Conservation (phyloP, 1,284 basidiomycete genomes). For the Fomitopsis pinicola region DNA sequence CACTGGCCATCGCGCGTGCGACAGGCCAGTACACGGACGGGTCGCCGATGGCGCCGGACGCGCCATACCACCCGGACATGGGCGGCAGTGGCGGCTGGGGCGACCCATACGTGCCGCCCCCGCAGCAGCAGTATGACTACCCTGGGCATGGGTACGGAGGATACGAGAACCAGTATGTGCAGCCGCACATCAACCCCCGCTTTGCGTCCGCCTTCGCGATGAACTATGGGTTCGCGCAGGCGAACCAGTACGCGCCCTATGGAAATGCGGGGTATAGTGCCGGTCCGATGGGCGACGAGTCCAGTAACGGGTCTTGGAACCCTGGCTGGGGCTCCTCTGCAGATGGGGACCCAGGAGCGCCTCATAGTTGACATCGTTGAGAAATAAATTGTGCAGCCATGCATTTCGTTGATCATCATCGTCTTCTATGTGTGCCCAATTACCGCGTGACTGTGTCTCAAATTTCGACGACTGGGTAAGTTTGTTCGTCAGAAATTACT, state of each 20-base stretch:
- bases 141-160: constrained; percentile 5
- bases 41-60: constrained; percentile 10
- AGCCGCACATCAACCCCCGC: constrained; percentile 80
- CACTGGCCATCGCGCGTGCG: constrained; percentile 42
- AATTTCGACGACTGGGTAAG: too few species aligned
- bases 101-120: constrained; percentile 14
- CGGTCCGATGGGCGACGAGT: background rate
- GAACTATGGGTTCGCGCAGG: constrained; percentile 24
- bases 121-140: constrained; percentile 16
- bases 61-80: constrained; percentile 10
- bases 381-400: background rate
- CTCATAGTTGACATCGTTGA: background rate
- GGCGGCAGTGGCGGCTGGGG: constrained; percentile 16
- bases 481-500: too few species aligned
- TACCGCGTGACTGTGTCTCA: background rate
- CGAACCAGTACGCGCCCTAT: constrained; percentile 12
- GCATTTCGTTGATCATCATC: background rate
- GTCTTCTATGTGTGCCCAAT: background rate
- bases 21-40: constrained; percentile 38
- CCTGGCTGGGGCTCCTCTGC: constrained; percentile 7
- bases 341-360: background rate
- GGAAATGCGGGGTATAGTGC: constrained; percentile 6
- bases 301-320: constrained; percentile 4
- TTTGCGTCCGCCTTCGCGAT: constrained; percentile 58
- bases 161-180: constrained; percentile 45